Conservation (phyloP, 345 rosid species). For the Clausena lansium region DNA sequence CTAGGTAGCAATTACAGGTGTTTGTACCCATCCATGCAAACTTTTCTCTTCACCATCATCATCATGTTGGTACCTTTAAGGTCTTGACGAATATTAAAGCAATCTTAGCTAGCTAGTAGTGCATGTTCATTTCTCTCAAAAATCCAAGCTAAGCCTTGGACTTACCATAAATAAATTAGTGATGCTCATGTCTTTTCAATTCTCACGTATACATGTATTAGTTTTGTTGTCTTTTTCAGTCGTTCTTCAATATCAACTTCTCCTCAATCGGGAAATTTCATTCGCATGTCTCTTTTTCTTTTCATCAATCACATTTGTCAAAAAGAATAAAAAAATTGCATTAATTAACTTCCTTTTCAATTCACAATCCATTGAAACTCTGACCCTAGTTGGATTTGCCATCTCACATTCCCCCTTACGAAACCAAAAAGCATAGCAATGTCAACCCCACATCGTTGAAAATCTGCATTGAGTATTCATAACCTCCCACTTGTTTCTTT, state of each 20-base stretch:
- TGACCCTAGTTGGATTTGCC: conserved; percentile 24
- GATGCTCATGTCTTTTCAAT: not conserved
- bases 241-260: not conserved
- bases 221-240: not conserved
- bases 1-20: not conserved
- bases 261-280: not conserved
- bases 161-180: not conserved
- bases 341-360: not conserved
- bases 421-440: conserved; percentile 24
- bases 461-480: not conserved
- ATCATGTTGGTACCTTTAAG: conserved; percentile 1
- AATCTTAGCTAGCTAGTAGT: not conserved
- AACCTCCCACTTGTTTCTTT: conserved; percentile 9
- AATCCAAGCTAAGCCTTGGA: conserved; percentile 3
- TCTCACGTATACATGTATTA: not conserved
- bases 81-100: not conserved
- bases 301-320: not conserved
- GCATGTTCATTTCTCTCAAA: not conserved
- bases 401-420: conserved; percentile 5
- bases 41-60: not conserved
- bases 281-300: not conserved
- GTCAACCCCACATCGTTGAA: conserved; percentile 36
- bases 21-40: not conserved
- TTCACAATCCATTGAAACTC: conserved; percentile 18
- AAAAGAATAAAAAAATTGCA: not conserved